Evolutionary conservation across 23 red algal species (phyloP).

Genomic region (Pyropia yezoensis): DNA sequence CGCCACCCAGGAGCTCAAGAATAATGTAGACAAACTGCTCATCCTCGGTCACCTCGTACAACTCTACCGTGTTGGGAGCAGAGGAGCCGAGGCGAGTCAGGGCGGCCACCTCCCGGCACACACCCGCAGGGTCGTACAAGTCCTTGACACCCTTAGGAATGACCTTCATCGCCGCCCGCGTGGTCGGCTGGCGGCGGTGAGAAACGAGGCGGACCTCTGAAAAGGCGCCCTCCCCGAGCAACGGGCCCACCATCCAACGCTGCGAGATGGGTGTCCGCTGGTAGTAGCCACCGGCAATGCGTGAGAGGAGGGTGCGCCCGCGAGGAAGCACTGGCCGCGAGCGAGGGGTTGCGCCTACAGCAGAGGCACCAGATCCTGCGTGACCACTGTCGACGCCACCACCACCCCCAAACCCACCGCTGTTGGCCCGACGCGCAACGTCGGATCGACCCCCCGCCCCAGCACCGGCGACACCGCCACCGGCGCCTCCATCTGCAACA

Average conservation of each 20-base stretch:
- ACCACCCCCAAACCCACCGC: too few relatives aligned
- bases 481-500: too few relatives aligned
- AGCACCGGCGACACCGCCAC: too few relatives aligned
- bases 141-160: conserved; percentile 45
- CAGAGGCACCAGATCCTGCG: too few relatives aligned
- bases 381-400: too few relatives aligned
- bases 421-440: too few relatives aligned
- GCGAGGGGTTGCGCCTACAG: too few relatives aligned
- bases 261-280: too few relatives aligned
- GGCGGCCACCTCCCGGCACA: conserved; percentile 51
- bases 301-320: too few relatives aligned
- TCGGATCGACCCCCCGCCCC: too few relatives aligned
- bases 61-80: conserved; percentile 27
- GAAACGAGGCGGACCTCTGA: conserved; percentile 49
- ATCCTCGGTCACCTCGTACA: conserved; percentile 53
- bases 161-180: conserved; percentile 42
- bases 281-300: too few relatives aligned
- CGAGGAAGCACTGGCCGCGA: too few relatives aligned
- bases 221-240: conserved; percentile 46
- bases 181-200: not conserved
- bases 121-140: conserved; percentile 37
- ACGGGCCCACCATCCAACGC: conserved; percentile 7
- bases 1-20: conserved; percentile 55
- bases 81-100: conserved; percentile 8
- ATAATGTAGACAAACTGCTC: conserved; percentile 69